Percentiles rank a stretch among this genome's conserved stretches.
phyloP scores from a whole-genome alignment of 2,329 filamentous ascomycete genomes.

The Aspergillus melleus region DNA sequence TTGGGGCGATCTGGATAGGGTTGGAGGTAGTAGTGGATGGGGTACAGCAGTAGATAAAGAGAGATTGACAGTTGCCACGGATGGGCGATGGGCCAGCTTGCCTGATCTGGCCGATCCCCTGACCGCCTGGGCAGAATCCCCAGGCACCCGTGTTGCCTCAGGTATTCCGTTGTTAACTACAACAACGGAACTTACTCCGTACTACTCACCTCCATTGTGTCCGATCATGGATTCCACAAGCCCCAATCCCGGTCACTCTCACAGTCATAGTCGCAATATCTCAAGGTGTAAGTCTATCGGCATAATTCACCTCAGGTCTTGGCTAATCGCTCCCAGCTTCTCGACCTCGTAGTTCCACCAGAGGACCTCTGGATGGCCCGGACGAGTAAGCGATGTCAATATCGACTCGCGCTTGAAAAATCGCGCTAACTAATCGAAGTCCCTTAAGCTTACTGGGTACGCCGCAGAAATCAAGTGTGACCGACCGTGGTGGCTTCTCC shows the following conservation, averaged over 20 bases:
- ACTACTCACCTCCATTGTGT: neutral
- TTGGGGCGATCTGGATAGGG: neutral
- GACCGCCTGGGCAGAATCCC: conserved; percentile 25
- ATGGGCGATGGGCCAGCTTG: conserved; percentile 25
- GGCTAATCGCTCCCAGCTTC: conserved; percentile 32
- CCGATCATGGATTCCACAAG: conserved; percentile 11
- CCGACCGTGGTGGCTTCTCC: conserved; percentile 20
- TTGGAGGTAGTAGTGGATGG: conserved; percentile 12
- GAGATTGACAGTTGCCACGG: conserved; percentile 18
- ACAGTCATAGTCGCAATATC: conserved; percentile 34
- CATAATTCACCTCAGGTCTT: neutral
- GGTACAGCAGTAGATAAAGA: neutral
- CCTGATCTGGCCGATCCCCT: conserved; percentile 21
- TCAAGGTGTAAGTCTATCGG: conserved; percentile 36
- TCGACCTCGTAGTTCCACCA: conserved; percentile 58
- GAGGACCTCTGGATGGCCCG: conserved; percentile 69
- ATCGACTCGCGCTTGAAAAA: neutral
- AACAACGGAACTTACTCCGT: neutral
- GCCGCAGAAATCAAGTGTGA: conserved; percentile 14
- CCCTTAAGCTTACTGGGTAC: conserved; percentile 24
- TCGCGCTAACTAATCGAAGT: conserved; percentile 25
- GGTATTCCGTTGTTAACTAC: neutral
- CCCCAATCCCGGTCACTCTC: conserved; percentile 6
- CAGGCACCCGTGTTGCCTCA: conserved; percentile 1
- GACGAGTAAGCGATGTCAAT: conserved; percentile 63